Percentiles rank a stretch among this genome's conserved stretches.
Evolutionary conservation across 176 grass and related monocot species (phyloP).

Genomic region (Dactylis glomerata): DNA sequence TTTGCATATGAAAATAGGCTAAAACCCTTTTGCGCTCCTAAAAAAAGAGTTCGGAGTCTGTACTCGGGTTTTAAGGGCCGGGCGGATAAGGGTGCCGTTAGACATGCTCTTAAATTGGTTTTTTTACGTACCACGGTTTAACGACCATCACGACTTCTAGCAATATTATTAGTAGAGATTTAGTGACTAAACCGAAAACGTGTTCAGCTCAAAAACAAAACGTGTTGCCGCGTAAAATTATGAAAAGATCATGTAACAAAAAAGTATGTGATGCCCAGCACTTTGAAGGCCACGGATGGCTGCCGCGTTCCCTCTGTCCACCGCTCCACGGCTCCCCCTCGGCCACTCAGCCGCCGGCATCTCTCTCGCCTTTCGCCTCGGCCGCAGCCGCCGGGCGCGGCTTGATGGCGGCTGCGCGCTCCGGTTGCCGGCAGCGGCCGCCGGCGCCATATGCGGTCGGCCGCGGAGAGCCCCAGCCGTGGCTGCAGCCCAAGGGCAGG

Average conservation of each 20-base stretch:
- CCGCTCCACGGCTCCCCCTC: not conserved
- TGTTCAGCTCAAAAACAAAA: not conserved
- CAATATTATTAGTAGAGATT: too few relatives aligned
- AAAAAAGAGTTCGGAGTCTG: too few relatives aligned
- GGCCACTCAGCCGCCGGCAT: not conserved
- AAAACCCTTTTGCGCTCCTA: too few relatives aligned
- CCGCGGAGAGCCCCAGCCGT: not conserved
- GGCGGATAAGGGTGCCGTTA: too few relatives aligned
- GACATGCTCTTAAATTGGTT: too few relatives aligned
- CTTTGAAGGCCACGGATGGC: slow-evolving; percentile 30
- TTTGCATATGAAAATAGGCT: too few relatives aligned
- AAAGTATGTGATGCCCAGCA: not conserved
- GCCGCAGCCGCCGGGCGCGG: not conserved
- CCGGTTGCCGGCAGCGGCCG: not conserved
- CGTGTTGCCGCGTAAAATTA: too few relatives aligned
- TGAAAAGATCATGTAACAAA: not conserved
- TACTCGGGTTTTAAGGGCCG: too few relatives aligned
- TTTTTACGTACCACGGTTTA: too few relatives aligned
- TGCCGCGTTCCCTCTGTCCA: slow-evolving; percentile 6
- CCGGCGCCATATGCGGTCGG: not conserved
- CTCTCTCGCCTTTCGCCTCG: not conserved
- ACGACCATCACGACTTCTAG: too few relatives aligned
- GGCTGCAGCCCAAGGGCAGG: not conserved
- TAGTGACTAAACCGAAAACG: too few relatives aligned
- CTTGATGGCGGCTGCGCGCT: not conserved